Evolutionary conservation across 2,329 filamentous ascomycete species (phyloP), one percentile per base, ranked within the genome.

Genomic region (Pseudogymnoascus sp.): DNA sequence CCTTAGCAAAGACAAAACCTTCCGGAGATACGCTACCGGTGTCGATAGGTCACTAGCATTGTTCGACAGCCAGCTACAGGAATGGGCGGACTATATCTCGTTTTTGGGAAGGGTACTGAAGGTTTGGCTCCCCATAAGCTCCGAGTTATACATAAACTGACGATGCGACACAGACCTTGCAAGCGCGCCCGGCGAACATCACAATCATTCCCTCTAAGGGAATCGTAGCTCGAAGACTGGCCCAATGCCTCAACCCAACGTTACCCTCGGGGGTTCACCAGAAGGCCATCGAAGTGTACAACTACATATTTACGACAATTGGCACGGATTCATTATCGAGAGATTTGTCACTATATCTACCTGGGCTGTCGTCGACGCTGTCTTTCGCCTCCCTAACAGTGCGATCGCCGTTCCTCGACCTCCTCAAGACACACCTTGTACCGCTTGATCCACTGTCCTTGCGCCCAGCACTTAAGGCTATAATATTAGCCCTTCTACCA

Each of bases 61-160:
- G 34, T 99, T 97, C 77, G 94, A 99, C 72, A 92, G 90, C 14
- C 86, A 91, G 30, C 80, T 97, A 67, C 91, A 97, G 75, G 94
- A 99, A 84, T 99, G 94, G 94, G 94, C 95, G 57, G 94, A 99
- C 76, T 99, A 99, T 72, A 99, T 99, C 70, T 96, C 93, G 16
- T 99, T 97, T 73, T 78, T 99, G 61, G 95, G 90, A 71, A 86
- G 91, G 64, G 80, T 99, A 57, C 79, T 96, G 64, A 97, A 97
- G 84, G 90, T 92, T 73, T 67, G 71, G 65, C 64, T 25, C 16
- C 38, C 63, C 32, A 16, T 61, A 59, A 63, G 37, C 35, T 30
- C 43, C 25, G 25, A 34, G 16, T 30, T 11, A 30, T 50, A 30
- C 9, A 60, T 22, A 61, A 63, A 54, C 60, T 65, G 62, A 73